Base-by-base conservation (phyloP, 2,329 filamentous ascomycete genomes). In the Penicillium sp. region DNA sequence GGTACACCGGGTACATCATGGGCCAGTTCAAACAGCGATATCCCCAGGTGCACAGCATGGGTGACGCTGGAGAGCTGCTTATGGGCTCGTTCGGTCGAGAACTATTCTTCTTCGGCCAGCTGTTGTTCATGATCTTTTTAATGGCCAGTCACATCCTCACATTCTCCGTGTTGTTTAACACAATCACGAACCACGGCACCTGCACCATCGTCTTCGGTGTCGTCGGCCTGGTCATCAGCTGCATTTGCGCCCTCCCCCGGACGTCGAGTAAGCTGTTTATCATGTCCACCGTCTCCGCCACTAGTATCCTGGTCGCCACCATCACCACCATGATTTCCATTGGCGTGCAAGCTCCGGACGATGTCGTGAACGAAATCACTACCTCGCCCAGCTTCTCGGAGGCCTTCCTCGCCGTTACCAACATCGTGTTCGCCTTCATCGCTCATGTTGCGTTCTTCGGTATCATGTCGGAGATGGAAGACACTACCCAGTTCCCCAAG, bases 141-240 rank as follows among this genome's bases (percentile, higher is more conserved):
- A 83, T 86, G 67, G 84, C 80, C 40, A 86, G 84, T 11, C 87
- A 89, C 69, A 78, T 86, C 51, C 73, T 88, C 52, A 87, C 84
- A 0, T 87, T 87, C 55, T 79, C 79, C 22, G 85, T 88, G 60
- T 83, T 85, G 62, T 80, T 88, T 65, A 83, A 83, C 58, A 82
- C 78, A 47, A 73, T 89, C 43, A 83, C 82, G 6, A 69, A 80
- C 4, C 78, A 85, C 53, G 79, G 76, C 0, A 76, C 79, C 1
- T 88, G 84, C 68, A 83, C 82, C 11, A 81, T 87, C 45, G 73
- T 82, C 2, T 87, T 82, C 70, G 80, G 77, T 5, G 73, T 83
- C 14, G 69, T 83, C 2, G 84, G 82, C 0, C 56, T 85, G 48
- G 61, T 78, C 4, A 59, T 87, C 5, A 84, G 81, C 56, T 80